Conservation (phyloP, 1,284 basidiomycete genomes). For the Tilletia indica region DNA sequence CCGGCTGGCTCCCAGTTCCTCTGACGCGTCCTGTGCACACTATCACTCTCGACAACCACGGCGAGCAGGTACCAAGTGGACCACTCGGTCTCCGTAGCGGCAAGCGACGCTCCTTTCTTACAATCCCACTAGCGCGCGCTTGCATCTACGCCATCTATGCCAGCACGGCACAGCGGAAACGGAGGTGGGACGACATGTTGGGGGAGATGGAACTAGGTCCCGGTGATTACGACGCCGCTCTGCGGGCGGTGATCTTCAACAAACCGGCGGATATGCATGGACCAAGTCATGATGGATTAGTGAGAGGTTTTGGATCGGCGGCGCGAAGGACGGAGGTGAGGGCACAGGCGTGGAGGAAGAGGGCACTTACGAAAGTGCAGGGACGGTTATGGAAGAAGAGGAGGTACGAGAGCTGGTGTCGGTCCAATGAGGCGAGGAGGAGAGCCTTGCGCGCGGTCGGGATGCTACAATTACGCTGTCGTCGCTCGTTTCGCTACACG, state of each 20-base stretch:
- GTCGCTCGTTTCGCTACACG: no score
- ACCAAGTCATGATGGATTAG: neutral
- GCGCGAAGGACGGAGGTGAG: neutral
- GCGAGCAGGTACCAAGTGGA: neutral
- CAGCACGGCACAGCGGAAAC: no score
- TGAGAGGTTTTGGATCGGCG: neutral
- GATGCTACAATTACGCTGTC: no score
- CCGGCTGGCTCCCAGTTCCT: neutral
- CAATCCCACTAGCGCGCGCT: neutral
- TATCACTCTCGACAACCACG: neutral
- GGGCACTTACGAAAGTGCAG: no score
- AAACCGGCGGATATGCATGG: no score
- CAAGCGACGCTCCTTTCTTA: neutral
- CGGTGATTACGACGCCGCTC: neutral
- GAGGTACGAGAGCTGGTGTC: no score
- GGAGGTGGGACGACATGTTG: neutral
- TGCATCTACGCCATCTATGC: slow-evolving; percentile 6
- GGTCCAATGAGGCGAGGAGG: no score
- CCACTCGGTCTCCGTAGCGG: neutral
- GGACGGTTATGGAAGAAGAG: no score
- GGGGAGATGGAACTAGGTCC: neutral
- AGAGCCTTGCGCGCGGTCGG: no score
- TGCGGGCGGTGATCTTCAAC: neutral
- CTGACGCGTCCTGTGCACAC: neutral
- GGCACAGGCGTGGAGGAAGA: no score